Percentiles rank a stretch among this genome's conserved stretches.
Conservation (phyloP, 495 filamentous ascomycete species). For the Chaetomidium leptoderma region DNA sequence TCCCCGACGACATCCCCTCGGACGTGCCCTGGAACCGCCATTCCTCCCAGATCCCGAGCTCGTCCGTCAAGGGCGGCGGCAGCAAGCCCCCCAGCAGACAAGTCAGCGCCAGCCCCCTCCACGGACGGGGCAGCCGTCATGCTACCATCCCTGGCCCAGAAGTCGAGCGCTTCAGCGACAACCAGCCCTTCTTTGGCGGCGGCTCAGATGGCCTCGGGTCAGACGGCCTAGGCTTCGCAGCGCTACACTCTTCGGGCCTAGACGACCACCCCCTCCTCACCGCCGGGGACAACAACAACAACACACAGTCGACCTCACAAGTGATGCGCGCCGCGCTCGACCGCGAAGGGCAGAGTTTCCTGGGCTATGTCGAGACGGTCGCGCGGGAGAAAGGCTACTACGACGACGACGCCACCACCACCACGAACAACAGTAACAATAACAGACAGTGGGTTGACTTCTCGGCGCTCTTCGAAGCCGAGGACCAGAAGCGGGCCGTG, state of each 20-base stretch:
- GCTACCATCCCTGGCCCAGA: constrained; percentile 23
- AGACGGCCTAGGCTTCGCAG: constrained; percentile 5
- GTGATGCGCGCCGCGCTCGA: constrained; percentile 29
- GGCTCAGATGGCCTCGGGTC: constrained; percentile 30
- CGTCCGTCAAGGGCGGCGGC: constrained; percentile 35
- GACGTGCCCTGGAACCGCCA: constrained; percentile 46
- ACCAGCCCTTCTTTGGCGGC: constrained; percentile 23
- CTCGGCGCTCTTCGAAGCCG: constrained; percentile 52
- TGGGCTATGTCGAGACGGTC: constrained; percentile 53
- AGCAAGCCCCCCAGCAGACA: constrained; percentile 32
- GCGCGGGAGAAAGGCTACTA: constrained; percentile 36
- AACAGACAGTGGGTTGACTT: constrained; percentile 49
- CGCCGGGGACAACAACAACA: not conserved
- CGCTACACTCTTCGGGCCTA: constrained; percentile 18
- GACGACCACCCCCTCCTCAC: not conserved
- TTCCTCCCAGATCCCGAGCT: constrained; percentile 40
- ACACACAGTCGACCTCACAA: constrained; percentile 21
- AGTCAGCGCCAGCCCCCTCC: constrained; percentile 38
- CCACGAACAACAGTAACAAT: constrained; percentile 28
- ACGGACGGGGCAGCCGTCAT: constrained; percentile 29
- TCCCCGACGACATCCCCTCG: constrained; percentile 40
- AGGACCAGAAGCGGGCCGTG: constrained; percentile 50
- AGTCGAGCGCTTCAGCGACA: constrained; percentile 41
- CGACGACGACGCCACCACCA: constrained; percentile 28
- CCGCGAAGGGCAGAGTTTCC: constrained; percentile 40